Evolutionary conservation across 164 flowering plant genomes (phyloP).

Genomic region (Tinospora cordifolia): DNA sequence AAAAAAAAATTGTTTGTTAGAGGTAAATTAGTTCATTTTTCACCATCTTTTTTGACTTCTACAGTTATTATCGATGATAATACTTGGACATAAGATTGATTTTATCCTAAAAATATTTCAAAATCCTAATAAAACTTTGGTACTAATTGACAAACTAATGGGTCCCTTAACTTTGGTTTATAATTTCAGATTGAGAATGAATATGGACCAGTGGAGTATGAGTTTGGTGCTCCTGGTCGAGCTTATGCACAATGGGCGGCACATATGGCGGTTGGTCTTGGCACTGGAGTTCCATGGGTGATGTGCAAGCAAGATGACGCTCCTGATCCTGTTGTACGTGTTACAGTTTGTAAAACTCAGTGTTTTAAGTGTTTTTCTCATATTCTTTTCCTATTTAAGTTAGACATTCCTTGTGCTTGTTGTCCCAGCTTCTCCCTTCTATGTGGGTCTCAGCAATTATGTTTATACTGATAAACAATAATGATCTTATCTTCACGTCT

Average conservation of each 20-base stretch:
- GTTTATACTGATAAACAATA: not conserved
- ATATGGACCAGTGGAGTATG: slow-evolving; percentile 72
- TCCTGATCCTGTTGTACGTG: slow-evolving; percentile 71
- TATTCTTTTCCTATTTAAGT: not conserved
- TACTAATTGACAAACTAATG: not conserved
- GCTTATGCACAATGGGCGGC: slow-evolving; percentile 79
- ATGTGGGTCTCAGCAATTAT: not conserved
- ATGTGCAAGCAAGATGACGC: slow-evolving; percentile 98
- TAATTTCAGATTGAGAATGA: slow-evolving; percentile 63
- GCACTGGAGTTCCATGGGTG: slow-evolving; percentile 96
- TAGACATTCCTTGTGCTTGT: not conserved
- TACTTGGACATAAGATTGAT: not conserved
- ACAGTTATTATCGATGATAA: not conserved
- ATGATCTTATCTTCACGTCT: not conserved
- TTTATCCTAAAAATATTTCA: not conserved
- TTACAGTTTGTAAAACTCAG: not conserved
- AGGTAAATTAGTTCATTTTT: too few species aligned
- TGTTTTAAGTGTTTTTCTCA: not conserved
- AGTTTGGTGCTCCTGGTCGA: slow-evolving; percentile 68
- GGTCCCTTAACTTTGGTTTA: not conserved
- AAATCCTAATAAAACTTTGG: not conserved
- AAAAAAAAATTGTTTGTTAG: not conserved
- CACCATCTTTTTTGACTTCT: not conserved
- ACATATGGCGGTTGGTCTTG: slow-evolving; percentile 65
- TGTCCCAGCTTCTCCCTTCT: not conserved